A percentile compares a stretch with the other conserved stretches of the same genome.
Evolutionary conservation across 495 filamentous ascomycete genomes (phyloP).

Genomic region (Daldinia bambusicola): DNA sequence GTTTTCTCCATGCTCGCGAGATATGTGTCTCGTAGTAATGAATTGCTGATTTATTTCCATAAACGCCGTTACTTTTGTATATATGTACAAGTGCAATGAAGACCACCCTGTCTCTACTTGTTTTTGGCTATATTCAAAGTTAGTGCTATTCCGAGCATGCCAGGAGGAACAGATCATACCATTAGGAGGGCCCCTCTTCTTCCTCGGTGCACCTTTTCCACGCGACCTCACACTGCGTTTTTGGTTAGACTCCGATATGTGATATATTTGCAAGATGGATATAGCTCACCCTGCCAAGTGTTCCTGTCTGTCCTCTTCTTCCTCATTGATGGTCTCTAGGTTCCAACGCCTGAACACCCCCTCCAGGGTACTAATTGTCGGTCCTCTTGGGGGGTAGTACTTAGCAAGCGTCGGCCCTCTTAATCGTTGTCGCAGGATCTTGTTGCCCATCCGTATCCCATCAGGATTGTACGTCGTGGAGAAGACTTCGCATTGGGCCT

Average conservation of each 20-base stretch:
- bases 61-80: constrained; percentile 28
- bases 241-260: constrained; percentile 18
- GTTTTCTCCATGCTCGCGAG: background rate
- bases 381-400: constrained; percentile 84
- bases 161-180: constrained; percentile 59
- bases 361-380: constrained; percentile 74
- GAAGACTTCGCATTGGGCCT: constrained; percentile 94
- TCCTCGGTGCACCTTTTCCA: constrained; percentile 92
- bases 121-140: constrained; percentile 44
- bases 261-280: constrained; percentile 18
- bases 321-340: constrained; percentile 74
- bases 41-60: constrained; percentile 4
- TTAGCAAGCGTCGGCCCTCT: constrained; percentile 78
- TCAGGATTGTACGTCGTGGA: constrained; percentile 89
- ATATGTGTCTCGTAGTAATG: background rate
- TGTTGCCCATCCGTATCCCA: constrained; percentile 82
- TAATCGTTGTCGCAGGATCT: constrained; percentile 84
- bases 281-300: constrained; percentile 70
- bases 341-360: constrained; percentile 65
- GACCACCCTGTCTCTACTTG: constrained; percentile 15
- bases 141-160: constrained; percentile 20
- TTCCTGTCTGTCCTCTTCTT: constrained; percentile 81
- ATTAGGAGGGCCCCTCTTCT: constrained; percentile 72
- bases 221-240: constrained; percentile 70
- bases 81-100: constrained; percentile 30